A percentile compares a stretch with the other conserved stretches of the same genome.
These are phyloP conservation scores for Aureobasidium vineae DNA, from an alignment of 2,329 filamentous ascomycete genomes.

Conservation along the genomic window DNA sequence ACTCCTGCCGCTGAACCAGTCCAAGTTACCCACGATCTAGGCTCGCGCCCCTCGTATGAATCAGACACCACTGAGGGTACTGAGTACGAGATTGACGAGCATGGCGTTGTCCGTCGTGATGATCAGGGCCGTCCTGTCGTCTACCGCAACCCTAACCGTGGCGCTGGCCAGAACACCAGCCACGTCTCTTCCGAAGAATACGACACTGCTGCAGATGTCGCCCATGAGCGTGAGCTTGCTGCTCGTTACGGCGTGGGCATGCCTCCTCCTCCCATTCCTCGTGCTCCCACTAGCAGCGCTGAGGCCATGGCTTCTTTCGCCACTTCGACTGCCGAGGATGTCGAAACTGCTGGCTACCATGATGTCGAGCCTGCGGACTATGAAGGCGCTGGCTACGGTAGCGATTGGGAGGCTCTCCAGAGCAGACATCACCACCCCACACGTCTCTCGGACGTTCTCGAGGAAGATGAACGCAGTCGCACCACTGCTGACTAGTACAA, in stretches of 20 bases:
- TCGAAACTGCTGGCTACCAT: constrained; percentile 30
- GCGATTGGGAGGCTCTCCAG: constrained; percentile 67
- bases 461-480: constrained; percentile 66
- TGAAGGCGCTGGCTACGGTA: constrained; percentile 57
- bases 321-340: constrained; percentile 28
- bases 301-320: constrained; percentile 37
- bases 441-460: constrained; percentile 81
- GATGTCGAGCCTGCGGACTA: constrained; percentile 37
- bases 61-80: constrained; percentile 62
- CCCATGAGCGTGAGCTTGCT: constrained; percentile 49
- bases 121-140: constrained; percentile 60
- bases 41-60: constrained; percentile 50
- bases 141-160: constrained; percentile 39
- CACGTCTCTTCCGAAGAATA: constrained; percentile 54
- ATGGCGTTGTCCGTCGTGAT: constrained; percentile 62
- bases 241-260: constrained; percentile 46
- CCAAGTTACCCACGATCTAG: constrained; percentile 31
- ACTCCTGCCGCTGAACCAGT: constrained; percentile 22
- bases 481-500: constrained; percentile 33
- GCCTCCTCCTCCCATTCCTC: constrained; percentile 29
- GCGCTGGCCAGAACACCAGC: constrained; percentile 8
- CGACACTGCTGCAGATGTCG: constrained; percentile 53
- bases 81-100: constrained; percentile 65
- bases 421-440: constrained; percentile 81
- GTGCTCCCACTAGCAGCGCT: constrained; percentile 36